phyloP scores from a whole-genome alignment of 805 yeast species.

The Suhomyces kilbournensis region DNA sequence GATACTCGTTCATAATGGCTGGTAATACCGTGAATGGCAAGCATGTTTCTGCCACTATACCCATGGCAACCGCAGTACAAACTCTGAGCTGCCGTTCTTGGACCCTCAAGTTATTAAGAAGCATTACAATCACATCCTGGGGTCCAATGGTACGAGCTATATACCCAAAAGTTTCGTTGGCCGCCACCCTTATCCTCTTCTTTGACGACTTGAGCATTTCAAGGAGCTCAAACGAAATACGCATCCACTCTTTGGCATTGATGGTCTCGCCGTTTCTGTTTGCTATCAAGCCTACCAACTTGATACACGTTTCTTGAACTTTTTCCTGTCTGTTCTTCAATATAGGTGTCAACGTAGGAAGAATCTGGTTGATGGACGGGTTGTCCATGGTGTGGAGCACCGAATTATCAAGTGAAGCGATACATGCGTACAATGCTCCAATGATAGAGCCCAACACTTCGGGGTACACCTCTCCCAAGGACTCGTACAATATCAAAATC shows the following conservation, averaged over 20 bases:
- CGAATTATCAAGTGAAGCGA: slow-evolving; percentile 56
- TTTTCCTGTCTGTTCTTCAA: slow-evolving; percentile 84
- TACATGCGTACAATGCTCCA: slow-evolving; percentile 63
- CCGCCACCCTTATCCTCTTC: slow-evolving; percentile 74
- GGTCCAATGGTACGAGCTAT: slow-evolving; percentile 95
- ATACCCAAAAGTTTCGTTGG: slow-evolving; percentile 86
- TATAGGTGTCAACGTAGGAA: slow-evolving; percentile 90
- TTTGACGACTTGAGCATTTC: slow-evolving; percentile 83
- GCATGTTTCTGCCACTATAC: slow-evolving; percentile 91
- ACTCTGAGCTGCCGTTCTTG: slow-evolving; percentile 96
- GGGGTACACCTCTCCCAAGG: slow-evolving; percentile 91
- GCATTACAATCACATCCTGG: slow-evolving; percentile 82
- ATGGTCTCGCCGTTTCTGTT: slow-evolving; percentile 74
- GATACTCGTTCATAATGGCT: slow-evolving; percentile 91
- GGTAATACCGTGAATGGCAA: slow-evolving; percentile 92
- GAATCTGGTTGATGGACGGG: slow-evolving; percentile 78
- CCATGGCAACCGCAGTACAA: slow-evolving; percentile 97
- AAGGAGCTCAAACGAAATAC: slow-evolving; percentile 84
- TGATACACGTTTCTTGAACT: slow-evolving; percentile 82
- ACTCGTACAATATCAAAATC: slow-evolving; percentile 78
- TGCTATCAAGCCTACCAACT: slow-evolving; percentile 79
- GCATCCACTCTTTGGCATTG: slow-evolving; percentile 95
- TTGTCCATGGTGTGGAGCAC: slow-evolving; percentile 47
- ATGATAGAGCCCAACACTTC: slow-evolving; percentile 87
- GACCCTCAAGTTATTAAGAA: slow-evolving; percentile 79